phyloP scores from a whole-genome alignment of 345 rosid species.

The Salix viminalis region DNA sequence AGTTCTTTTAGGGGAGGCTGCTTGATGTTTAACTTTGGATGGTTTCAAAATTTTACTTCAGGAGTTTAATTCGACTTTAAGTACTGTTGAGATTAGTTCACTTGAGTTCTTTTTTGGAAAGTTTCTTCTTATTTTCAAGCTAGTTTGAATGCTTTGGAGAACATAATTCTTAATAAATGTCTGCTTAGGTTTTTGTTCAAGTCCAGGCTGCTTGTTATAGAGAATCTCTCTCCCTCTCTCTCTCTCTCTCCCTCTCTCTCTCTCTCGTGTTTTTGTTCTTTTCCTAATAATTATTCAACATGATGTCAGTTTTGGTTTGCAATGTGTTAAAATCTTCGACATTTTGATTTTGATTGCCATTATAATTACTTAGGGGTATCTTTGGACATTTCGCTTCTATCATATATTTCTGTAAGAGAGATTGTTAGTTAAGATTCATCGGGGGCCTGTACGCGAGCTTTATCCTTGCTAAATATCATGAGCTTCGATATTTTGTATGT shows the following conservation, averaged over 20 bases:
- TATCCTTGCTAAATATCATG: not conserved
- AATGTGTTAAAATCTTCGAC: not conserved
- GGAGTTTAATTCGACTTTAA: slow-evolving; percentile 3
- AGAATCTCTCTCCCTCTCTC: not conserved
- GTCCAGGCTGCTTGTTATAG: not conserved
- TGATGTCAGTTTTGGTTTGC: not conserved
- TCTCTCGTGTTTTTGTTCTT: not conserved
- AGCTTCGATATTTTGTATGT: not conserved
- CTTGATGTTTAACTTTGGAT: not conserved
- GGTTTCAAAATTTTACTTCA: not conserved
- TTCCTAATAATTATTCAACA: not conserved
- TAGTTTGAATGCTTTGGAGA: not conserved
- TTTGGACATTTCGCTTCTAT: not conserved
- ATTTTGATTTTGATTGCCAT: not conserved
- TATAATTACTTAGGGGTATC: not conserved
- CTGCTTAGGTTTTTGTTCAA: not conserved
- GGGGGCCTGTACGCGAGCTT: not conserved
- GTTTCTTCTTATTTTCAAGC: not conserved
- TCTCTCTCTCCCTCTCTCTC: not conserved
- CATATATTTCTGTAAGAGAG: not conserved
- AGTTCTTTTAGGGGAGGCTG: too few species aligned
- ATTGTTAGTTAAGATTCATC: not conserved
- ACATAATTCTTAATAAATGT: not conserved
- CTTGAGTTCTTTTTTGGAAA: not conserved
- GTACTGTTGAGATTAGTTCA: not conserved